These are phyloP conservation scores for Spergularia marina DNA, from an alignment of 148 eudicot genomes.

Conservation along the genomic window DNA sequence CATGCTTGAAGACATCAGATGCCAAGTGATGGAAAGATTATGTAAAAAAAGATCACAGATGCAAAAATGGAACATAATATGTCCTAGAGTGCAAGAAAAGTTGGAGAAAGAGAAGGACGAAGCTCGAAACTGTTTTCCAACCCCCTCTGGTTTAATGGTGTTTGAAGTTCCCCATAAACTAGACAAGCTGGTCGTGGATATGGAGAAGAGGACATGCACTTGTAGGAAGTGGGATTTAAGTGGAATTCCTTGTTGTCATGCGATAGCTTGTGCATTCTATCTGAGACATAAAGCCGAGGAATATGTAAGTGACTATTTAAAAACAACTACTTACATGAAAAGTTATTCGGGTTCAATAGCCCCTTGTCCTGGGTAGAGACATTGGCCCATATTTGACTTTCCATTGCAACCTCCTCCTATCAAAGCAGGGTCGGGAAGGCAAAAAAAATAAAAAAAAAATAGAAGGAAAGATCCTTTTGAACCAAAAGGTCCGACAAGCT, in stretches of 20 bases:
- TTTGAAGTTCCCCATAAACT: not conserved
- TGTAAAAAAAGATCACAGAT: not conserved
- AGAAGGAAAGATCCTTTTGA: constrained; percentile 4
- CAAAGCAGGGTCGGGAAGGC: not conserved
- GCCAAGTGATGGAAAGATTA: not conserved
- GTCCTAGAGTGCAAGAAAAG: not conserved
- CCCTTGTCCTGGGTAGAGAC: not conserved
- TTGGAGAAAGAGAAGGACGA: not conserved
- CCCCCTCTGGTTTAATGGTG: not conserved
- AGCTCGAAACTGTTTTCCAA: not conserved
- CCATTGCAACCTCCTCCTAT: not conserved
- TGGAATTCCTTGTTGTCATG: constrained; percentile 5
- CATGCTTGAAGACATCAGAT: not conserved
- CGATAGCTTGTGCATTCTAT: not conserved
- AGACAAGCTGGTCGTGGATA: not conserved
- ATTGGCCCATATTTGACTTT: not conserved
- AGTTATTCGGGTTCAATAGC: not conserved
- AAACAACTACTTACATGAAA: not conserved
- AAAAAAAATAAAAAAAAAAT: not conserved
- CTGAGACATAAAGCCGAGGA: not conserved
- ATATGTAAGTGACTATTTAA: not conserved
- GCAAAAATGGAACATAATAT: not conserved
- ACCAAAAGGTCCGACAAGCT: not conserved
- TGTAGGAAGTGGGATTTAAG: constrained; percentile 7
- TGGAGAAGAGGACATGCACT: not conserved